Base-by-base conservation (phyloP, 352 stramenopile genomes). In the Pseudoperonospora humuli region DNA sequence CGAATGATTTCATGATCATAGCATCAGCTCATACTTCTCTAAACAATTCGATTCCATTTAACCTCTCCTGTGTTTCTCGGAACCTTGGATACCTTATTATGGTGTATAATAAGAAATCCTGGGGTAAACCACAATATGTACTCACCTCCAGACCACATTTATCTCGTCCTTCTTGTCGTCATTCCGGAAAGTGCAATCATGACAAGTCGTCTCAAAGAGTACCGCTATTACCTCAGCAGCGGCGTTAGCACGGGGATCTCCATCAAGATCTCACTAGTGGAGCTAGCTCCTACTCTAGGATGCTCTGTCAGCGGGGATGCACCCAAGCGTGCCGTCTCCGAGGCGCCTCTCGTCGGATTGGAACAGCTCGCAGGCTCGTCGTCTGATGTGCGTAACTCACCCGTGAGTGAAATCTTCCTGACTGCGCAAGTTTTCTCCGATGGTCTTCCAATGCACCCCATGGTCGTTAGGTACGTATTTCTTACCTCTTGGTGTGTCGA, bases 341-440 rank as follows among this genome's bases (percentile, higher is more conserved):
- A 58, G 21, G 45, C 23, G 21, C 70, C 74, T 27, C 41, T 58
- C 18, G 59, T 59, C 2, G 67, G 60, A 1, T 58, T 90, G 10
- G 62, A 85, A 38, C 76, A 91, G 39, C 64, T 78, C 19, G 47
- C 60, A 0, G 76, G 72, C 5, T 67, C 66, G n/a, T 55, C 66
- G n/a, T 82, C 75, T 2, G 74, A 91, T 23, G 59, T 93, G 43
- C 75, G 78, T 40, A 91, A 93, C 49, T 83, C 81, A 21, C 51
- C 78, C 19, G 70, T 91, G 29, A 91, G 70, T 50, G 81, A 95
- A 65, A 82, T 93, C 42, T 92, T 93, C 50, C 61, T 93, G 26
- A 93, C 76, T 40, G 84, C 79, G n/a, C 80, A 93, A 57, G 79
- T 93, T 42, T 93, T 88, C 44, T 84, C 78, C 10, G 81, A 93